Conservation (phyloP, 805 yeast genomes). For the Saturnispora kantuleensis region DNA sequence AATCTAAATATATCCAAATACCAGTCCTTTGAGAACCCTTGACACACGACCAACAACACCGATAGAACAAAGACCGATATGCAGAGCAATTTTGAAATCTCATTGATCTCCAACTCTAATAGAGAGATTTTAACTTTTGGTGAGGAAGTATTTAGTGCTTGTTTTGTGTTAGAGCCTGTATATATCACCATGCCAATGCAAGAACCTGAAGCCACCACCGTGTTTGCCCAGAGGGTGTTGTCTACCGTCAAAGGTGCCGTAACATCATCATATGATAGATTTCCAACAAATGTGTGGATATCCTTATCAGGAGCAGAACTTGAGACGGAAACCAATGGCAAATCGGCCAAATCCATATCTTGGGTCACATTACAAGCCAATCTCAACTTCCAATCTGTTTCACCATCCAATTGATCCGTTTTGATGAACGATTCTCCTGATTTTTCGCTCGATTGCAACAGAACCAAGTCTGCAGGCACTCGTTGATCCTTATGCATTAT, state of each 20-base stretch:
- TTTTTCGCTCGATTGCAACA: conserved; percentile 72
- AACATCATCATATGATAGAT: conserved; percentile 47
- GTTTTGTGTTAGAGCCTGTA: conserved; percentile 91
- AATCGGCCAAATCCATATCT: conserved; percentile 34
- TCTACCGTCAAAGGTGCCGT: conserved; percentile 68
- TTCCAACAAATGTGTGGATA: conserved; percentile 76
- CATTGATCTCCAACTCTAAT: conserved; percentile 83
- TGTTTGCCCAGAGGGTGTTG: conserved; percentile 96
- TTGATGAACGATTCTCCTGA: conserved; percentile 87
- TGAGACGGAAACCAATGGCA: conserved; percentile 46
- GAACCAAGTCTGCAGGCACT: conserved; percentile 87
- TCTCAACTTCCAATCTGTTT: conserved; percentile 96
- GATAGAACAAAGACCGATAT: conserved; percentile 75
- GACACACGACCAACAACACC: conserved; percentile 64
- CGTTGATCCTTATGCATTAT: conserved; percentile 70
- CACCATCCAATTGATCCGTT: conserved; percentile 98
- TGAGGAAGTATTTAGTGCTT: conserved; percentile 83
- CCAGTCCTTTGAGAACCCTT: conserved; percentile 71
- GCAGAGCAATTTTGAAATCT: conserved; percentile 79
- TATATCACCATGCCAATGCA: conserved; percentile 82
- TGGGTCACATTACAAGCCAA: conserved; percentile 72
- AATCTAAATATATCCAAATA: conserved; percentile 86
- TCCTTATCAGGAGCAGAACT: conserved; percentile 79
- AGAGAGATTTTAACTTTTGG: conserved; percentile 85
- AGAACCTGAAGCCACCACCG: conserved; percentile 90